phyloP scores from a whole-genome alignment of 805 yeast species.

The Metschnikowia orientalis region DNA sequence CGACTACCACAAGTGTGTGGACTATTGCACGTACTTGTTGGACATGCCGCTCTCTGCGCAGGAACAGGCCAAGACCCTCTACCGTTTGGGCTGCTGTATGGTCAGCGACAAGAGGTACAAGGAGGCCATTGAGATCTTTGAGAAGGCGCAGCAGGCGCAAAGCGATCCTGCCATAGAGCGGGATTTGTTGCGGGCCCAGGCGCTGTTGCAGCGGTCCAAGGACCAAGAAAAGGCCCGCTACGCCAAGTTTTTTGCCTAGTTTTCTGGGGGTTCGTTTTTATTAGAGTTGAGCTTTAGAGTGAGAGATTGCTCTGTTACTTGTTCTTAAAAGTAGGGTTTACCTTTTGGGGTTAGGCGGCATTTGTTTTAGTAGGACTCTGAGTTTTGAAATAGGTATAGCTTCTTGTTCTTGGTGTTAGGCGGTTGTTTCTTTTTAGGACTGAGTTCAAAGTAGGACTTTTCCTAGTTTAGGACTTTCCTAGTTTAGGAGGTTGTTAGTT shows the following conservation, averaged over 20 bases:
- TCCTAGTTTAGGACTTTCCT: too few species aligned
- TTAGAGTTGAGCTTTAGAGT: too few species aligned
- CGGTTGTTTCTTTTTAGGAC: too few species aligned
- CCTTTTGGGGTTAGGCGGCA: too few species aligned
- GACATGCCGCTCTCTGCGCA: slow-evolving; percentile 40
- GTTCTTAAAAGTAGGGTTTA: too few species aligned
- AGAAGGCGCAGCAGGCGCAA: slow-evolving; percentile 38
- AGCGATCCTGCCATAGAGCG: slow-evolving; percentile 45
- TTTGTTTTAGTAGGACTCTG: too few species aligned
- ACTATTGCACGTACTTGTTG: slow-evolving; percentile 52
- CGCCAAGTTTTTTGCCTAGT: slow-evolving; percentile 56
- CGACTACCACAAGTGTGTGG: slow-evolving; percentile 46
- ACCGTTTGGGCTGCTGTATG: slow-evolving; percentile 49
- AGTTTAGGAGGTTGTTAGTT: too few species aligned
- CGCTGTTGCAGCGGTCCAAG: slow-evolving; percentile 39
- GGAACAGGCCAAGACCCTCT: slow-evolving; percentile 57
- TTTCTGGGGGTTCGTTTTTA: too few species aligned
- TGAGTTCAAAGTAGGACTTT: too few species aligned
- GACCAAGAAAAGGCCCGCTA: slow-evolving; percentile 50
- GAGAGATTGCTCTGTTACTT: too few species aligned
- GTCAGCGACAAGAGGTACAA: slow-evolving; percentile 42
- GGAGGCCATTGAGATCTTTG: slow-evolving; percentile 46
- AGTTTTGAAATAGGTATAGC: too few species aligned
- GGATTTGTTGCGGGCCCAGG: slow-evolving; percentile 42
- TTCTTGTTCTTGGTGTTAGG: too few species aligned